A percentile compares a stretch with the other conserved stretches of the same genome.
phyloP scores from a whole-genome alignment of 2,329 filamentous ascomycete species.

The Fusarium veterinarium region DNA sequence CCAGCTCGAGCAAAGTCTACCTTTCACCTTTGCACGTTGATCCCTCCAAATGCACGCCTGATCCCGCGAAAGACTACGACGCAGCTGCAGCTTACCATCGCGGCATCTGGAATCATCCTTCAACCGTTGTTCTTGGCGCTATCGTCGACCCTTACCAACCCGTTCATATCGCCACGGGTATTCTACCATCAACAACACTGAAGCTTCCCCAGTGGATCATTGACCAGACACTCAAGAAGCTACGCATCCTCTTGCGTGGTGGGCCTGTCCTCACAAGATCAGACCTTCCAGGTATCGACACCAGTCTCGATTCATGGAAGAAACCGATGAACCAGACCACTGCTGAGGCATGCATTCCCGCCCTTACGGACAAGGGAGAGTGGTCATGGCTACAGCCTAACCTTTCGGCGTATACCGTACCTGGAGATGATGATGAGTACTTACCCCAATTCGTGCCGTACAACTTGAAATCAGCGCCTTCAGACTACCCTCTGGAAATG shows the following conservation, averaged over 20 bases:
- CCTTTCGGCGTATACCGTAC: rapidly evolving
- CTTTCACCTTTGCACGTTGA: not conserved
- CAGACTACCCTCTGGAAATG: not conserved
- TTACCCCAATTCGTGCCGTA: not conserved
- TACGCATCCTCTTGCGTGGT: not conserved
- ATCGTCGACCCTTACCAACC: not conserved
- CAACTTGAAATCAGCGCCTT: not conserved
- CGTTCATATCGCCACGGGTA: not conserved
- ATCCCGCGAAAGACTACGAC: not conserved
- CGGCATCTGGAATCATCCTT: not conserved
- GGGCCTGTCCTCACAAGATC: not conserved
- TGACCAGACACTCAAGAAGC: not conserved
- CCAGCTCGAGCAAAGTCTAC: not conserved
- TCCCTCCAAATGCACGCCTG: not conserved
- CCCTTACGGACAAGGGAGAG: not conserved
- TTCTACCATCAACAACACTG: not conserved
- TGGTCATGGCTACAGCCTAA: not conserved
- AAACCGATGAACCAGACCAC: not conserved
- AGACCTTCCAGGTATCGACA: not conserved
- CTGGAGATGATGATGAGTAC: not conserved
- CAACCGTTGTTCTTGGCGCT: not conserved
- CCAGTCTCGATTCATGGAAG: not conserved
- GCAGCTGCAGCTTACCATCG: not conserved
- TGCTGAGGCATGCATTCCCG: not conserved
- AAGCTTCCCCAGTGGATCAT: not conserved